Conservation (phyloP, 2,329 filamentous ascomycete species). For the Coniochaeta sp. region DNA sequence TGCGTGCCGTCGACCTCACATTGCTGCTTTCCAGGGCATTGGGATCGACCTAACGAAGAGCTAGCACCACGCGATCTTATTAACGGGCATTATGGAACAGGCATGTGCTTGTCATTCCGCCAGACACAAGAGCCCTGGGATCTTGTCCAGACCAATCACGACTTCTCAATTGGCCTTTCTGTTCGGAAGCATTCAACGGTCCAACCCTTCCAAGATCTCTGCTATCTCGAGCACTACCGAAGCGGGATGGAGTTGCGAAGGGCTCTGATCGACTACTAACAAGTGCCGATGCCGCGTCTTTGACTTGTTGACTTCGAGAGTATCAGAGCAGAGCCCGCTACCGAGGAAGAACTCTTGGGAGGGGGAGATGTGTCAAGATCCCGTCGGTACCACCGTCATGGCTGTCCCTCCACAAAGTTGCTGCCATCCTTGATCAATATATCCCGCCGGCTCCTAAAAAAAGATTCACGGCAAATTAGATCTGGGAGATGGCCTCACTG, state of each 20-base stretch:
- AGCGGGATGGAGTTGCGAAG: neutral
- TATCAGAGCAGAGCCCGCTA: too few relatives aligned
- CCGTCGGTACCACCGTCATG: too few relatives aligned
- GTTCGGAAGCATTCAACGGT: neutral
- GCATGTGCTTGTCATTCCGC: neutral
- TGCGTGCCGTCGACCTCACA: neutral
- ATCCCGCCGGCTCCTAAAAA: too few relatives aligned
- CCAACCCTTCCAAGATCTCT: neutral
- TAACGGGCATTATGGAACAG: slow-evolving; percentile 12
- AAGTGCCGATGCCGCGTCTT: neutral
- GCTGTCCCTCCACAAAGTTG: too few relatives aligned
- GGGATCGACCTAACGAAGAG: slow-evolving; percentile 24
- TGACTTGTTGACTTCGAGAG: too few relatives aligned
- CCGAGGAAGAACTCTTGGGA: too few relatives aligned
- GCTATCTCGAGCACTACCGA: neutral
- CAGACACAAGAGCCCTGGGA: neutral
- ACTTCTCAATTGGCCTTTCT: neutral
- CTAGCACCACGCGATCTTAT: slow-evolving; percentile 22
- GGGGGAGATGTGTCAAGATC: too few relatives aligned
- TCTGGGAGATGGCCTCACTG: too few relatives aligned
- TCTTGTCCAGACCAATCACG: neutral
- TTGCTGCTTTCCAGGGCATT: slow-evolving; percentile 20
- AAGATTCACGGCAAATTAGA: too few relatives aligned
- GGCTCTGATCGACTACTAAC: neutral
- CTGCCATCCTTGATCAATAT: too few relatives aligned